Base-by-base conservation (phyloP, 306 rosid genomes). In the Cajanus cajan region DNA sequence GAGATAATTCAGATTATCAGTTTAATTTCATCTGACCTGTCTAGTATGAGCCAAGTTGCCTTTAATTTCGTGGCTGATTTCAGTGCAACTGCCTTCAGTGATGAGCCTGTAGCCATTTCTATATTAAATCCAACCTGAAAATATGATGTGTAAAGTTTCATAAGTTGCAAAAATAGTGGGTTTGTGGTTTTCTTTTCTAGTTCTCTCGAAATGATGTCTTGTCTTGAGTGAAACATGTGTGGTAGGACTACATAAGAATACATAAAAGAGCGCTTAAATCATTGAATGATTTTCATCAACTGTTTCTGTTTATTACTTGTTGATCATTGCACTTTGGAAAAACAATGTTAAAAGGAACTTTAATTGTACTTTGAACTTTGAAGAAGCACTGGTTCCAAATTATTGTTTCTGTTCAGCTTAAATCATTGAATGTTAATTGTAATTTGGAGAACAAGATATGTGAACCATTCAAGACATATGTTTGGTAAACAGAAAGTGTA, bases 21-120 rank as follows among this genome's bases (percentile, higher is more conserved):
- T 47, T 72, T 59, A 64, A 24, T 68, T 41, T 81, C 24, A 68
- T 48, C 88, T 83, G 14, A 94, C 98, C 93, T 94, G 73, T 91
- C 97, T 47, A 94, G 91, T 70, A 94, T 85, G 50, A 91, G 76
- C 97, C 96, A 91, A 28, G 94, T 91, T 64, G 97, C 90, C 22
- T 86, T 71, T 31, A 82, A 72, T 31, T 59, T 82, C 78, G 2
- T 44, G 48, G 88, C 90, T 73, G 77, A 81, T 43, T 86, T 84
- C 8, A 86, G 10, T 37, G 94, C 90, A 80, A 82, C 90, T 55
- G 73, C 55, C 87, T 85, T 90, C 0, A 75, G 78, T 44, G 89
- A 90, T 10, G 90, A 37, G 24, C 94, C 98, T 21, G 47, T 76
- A 34, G 87, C 82, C 77, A 84, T 79, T 80, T 76, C 88, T 67